Conservation (phyloP, 2,329 filamentous ascomycete genomes). For the Neonectria ditissima region DNA sequence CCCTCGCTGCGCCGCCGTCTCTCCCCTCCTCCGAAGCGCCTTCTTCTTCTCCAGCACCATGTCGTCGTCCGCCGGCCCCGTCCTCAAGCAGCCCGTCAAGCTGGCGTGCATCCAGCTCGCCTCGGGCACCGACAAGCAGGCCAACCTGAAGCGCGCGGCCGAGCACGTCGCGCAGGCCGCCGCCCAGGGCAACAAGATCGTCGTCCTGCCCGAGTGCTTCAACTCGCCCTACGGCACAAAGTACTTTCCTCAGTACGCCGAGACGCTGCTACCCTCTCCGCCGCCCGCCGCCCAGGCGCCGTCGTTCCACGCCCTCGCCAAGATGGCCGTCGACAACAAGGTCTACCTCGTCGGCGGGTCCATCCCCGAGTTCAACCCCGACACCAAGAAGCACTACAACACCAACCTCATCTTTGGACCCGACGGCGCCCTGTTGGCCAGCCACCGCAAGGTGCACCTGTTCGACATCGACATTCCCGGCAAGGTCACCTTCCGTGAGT, state of each 20-base stretch:
- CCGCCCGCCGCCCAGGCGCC: slow-evolving; percentile 78
- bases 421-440: slow-evolving; percentile 81
- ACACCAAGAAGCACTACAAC: slow-evolving; percentile 82
- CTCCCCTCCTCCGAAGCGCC: slow-evolving; percentile 34
- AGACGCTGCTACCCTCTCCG: slow-evolving; percentile 83
- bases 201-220: slow-evolving; percentile 98
- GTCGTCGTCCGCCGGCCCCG: slow-evolving; percentile 50
- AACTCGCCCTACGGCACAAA: slow-evolving; percentile 95
- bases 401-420: slow-evolving; percentile 88
- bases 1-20: slow-evolving; percentile 26
- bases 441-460: slow-evolving; percentile 92
- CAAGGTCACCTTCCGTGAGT: slow-evolving; percentile 91
- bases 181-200: slow-evolving; percentile 79
- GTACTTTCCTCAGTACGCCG: slow-evolving; percentile 92
- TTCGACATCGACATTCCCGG: slow-evolving; percentile 99
- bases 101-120: slow-evolving; percentile 86
- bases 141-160: slow-evolving; percentile 85
- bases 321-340: slow-evolving; percentile 81
- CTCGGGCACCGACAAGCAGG: slow-evolving; percentile 83
- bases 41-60: slow-evolving; percentile 50
- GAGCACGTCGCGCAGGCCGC: slow-evolving; percentile 87
- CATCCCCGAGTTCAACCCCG: slow-evolving; percentile 81
- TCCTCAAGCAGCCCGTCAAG: slow-evolving; percentile 82
- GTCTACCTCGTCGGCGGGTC: slow-evolving; percentile 91
- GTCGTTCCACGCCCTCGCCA: slow-evolving; percentile 85